Percentiles rank a stretch among this genome's conserved stretches.
phyloP scores from a whole-genome alignment of 208 protist species.

The Porcisia deanei region DNA sequence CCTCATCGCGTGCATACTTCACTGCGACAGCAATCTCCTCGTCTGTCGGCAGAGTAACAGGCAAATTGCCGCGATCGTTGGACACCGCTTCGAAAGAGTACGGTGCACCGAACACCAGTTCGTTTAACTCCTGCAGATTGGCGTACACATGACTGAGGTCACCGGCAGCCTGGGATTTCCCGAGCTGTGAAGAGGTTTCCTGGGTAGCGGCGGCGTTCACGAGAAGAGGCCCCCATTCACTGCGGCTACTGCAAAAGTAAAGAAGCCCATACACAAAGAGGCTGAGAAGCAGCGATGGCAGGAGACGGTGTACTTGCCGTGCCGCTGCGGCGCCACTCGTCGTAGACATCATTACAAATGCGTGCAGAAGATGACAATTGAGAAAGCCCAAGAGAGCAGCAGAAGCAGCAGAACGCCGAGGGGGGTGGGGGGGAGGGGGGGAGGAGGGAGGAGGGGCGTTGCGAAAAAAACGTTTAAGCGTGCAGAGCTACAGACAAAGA shows the following conservation, averaged over 20 bases:
- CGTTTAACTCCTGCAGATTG: slow-evolving; percentile 24
- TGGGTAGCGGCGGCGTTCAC: not conserved
- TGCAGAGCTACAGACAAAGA: too few relatives aligned
- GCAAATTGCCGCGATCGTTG: not conserved
- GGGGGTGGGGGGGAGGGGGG: not conserved
- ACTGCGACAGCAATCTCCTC: slow-evolving; percentile 11
- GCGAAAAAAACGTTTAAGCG: too few relatives aligned
- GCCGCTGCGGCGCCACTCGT: not conserved
- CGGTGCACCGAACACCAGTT: slow-evolving; percentile 1
- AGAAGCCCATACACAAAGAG: not conserved
- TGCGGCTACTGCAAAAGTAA: not conserved
- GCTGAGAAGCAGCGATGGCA: not conserved
- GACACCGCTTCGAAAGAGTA: slow-evolving; percentile 6
- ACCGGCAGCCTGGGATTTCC: not conserved
- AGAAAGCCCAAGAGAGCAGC: slow-evolving; percentile 17
- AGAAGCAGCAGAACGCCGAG: not conserved
- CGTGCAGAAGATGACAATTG: not conserved
- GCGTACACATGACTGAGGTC: slow-evolving; percentile 8
- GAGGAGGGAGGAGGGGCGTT: not conserved
- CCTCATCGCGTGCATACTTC: slow-evolving; percentile 8
- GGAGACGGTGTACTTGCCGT: not conserved
- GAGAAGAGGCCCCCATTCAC: not conserved
- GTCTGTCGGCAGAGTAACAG: not conserved
- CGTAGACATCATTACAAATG: not conserved
- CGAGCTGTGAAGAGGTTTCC: not conserved